Evolutionary conservation across 2,329 filamentous ascomycete species (phyloP).

Genomic region (Macrophomina phaseolina): DNA sequence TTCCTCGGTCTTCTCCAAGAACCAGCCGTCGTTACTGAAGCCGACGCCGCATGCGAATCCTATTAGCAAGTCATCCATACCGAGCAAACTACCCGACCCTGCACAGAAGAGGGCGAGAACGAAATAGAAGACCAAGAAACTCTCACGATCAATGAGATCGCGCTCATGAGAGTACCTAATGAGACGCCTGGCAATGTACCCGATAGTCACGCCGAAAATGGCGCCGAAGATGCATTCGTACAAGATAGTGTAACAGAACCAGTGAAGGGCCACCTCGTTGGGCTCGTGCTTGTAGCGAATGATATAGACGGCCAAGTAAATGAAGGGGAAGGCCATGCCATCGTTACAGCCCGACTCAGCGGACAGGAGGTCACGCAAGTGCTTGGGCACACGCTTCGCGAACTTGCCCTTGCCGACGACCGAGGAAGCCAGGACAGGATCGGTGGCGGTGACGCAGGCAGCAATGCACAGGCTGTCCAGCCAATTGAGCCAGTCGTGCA

Average conservation of each 20-base stretch:
- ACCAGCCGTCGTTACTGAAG: slow-evolving; percentile 99
- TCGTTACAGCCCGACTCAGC: slow-evolving; percentile 99
- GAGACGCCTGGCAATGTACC: slow-evolving; percentile 87
- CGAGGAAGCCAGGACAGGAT: slow-evolving; percentile 94
- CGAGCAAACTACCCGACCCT: slow-evolving; percentile 87
- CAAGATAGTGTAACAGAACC: slow-evolving; percentile 86
- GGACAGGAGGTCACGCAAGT: slow-evolving; percentile 91
- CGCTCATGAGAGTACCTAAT: slow-evolving; percentile 86
- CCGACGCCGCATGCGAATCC: slow-evolving; percentile 97
- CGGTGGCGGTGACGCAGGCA: slow-evolving; percentile 95
- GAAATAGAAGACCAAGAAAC: slow-evolving; percentile 98
- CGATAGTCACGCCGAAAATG: slow-evolving; percentile 83
- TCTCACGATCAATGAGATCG: slow-evolving; percentile 91
- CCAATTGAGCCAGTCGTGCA: slow-evolving; percentile 76
- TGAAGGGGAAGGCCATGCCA: slow-evolving; percentile 98
- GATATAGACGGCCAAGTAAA: slow-evolving; percentile 90
- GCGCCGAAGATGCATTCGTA: slow-evolving; percentile 97
- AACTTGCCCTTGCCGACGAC: slow-evolving; percentile 99
- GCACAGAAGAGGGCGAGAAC: slow-evolving; percentile 94
- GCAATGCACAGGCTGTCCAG: slow-evolving; percentile 85
- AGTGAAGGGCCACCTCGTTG: slow-evolving; percentile 76
- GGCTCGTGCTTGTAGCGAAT: slow-evolving; percentile 78
- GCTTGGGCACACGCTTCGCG: slow-evolving; percentile 94
- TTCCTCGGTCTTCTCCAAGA: slow-evolving; percentile 96
- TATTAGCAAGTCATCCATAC: slow-evolving; percentile 90